A percentile compares a stretch with the other conserved stretches of the same genome.
These are phyloP conservation scores for Stemphylium vesicarium DNA, from an alignment of 2,329 filamentous ascomycete species.

Conservation along the genomic window DNA sequence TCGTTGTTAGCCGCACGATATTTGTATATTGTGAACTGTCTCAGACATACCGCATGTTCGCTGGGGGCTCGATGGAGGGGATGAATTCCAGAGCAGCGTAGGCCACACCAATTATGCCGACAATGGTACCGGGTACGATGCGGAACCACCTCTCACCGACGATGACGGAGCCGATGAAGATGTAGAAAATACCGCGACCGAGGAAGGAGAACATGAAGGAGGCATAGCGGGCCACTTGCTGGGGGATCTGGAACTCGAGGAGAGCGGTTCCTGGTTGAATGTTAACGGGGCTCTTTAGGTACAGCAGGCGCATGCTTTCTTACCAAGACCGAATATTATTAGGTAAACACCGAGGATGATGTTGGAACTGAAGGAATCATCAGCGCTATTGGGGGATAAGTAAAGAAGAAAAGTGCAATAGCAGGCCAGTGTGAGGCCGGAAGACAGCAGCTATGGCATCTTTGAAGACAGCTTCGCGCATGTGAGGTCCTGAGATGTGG, in stretches of 20 bases:
- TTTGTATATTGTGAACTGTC: neutral
- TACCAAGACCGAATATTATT: conserved; percentile 87
- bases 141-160: conserved; percentile 71
- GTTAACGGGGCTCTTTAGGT: conserved; percentile 18
- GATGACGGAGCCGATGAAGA: conserved; percentile 89
- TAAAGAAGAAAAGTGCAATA: neutral
- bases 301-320: conserved; percentile 51
- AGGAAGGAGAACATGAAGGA: conserved; percentile 98
- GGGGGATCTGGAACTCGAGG: conserved; percentile 90
- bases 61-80: conserved; percentile 60
- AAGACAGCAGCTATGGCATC: neutral
- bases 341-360: conserved; percentile 86
- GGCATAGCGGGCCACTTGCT: conserved; percentile 89
- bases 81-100: conserved; percentile 66
- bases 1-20: conserved; percentile 12
- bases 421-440: neutral
- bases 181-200: conserved; percentile 94
- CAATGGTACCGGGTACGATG: conserved; percentile 76
- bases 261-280: conserved; percentile 65
- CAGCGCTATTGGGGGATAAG: conserved; percentile 20
- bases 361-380: conserved; percentile 60
- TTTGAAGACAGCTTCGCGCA: too few relatives aligned
- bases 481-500: too few relatives aligned
- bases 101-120: conserved; percentile 77
- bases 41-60: conserved; percentile 57